These are phyloP conservation scores for Cladosporium austrohemisphaericum DNA, from an alignment of 2,329 filamentous ascomycete species.

Conservation along the genomic window DNA sequence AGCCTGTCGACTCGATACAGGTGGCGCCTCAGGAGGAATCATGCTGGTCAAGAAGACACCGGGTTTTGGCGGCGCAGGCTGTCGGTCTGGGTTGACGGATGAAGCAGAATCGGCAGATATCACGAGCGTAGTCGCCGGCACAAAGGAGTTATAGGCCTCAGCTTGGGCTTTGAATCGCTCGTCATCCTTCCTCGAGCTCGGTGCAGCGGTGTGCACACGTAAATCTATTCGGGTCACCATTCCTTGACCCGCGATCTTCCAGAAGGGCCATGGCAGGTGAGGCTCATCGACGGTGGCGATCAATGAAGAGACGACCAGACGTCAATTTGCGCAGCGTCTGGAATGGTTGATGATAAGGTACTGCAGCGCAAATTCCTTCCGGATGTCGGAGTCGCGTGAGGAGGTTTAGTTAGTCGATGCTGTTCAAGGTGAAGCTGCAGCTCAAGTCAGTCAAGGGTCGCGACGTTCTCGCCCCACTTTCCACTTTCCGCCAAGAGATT, in stretches of 20 bases:
- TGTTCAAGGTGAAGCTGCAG: too few relatives aligned
- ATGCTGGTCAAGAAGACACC: background rate
- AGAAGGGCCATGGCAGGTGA: slow-evolving; percentile 10
- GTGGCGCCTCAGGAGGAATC: background rate
- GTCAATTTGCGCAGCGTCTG: too few relatives aligned
- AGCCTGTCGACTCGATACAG: background rate
- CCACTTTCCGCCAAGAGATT: slow-evolving; percentile 3
- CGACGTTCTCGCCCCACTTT: too few relatives aligned
- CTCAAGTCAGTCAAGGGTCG: too few relatives aligned
- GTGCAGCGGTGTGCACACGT: slow-evolving; percentile 45
- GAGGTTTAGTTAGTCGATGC: too few relatives aligned
- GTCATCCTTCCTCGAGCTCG: slow-evolving; percentile 41
- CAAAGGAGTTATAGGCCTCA: slow-evolving; percentile 39
- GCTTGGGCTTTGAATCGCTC: slow-evolving; percentile 39
- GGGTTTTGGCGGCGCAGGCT: background rate
- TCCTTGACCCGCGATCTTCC: slow-evolving; percentile 7
- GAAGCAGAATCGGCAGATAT: background rate
- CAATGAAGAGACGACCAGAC: too few relatives aligned
- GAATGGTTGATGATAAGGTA: too few relatives aligned
- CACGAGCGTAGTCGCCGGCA: background rate
- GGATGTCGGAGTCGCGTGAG: too few relatives aligned
- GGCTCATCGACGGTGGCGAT: background rate
- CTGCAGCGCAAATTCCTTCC: too few relatives aligned
- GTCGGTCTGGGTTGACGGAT: background rate
- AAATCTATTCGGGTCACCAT: slow-evolving; percentile 35